Base-by-base conservation (phyloP, 495 filamentous ascomycete species). In the Halenospora varia region DNA sequence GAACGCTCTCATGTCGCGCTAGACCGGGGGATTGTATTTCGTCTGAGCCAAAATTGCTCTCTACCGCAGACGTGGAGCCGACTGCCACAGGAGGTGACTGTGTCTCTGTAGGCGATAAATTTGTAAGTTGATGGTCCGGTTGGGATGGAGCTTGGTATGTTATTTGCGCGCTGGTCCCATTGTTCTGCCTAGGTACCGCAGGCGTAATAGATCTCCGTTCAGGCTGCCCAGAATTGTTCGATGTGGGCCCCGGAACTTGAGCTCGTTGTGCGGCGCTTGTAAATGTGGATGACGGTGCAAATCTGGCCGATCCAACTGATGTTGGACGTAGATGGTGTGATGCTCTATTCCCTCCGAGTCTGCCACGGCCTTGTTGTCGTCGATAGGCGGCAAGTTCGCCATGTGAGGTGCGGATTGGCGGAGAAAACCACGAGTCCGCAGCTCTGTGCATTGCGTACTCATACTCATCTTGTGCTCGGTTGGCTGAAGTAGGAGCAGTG, bases 281-380 rank as follows among this genome's bases (percentile, higher is more conserved):
- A 25, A 51, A 23, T 24, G 1, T 50, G 47, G 18, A 23, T 49
- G 25, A 53, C 41, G 18, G n/a, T n/a, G n/a, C n/a, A n/a, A 39
- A 49, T 49, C 62, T 52, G 13, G 62, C 48, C 2, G 62, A 64
- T 11, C 62, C 58, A 18, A 61, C 59, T 6, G 62, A 65, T 1
- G 48, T 62, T 11, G 62, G 62, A 24, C 62, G 62, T 19, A 50
- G 47, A 1, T 41, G n/a, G 48, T 59, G 48, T 19, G 24, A 17
- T 10, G 60, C 51, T 20, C 60, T 47, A 25, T 25, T 52, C 25
- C 44, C 39, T 3, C 62, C 51, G 44, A 56, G 24, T 40, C 62
- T 52, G 17, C 62, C 62, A 47, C 62, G 53, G 35, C 44, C 50
- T 47, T 53, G 54, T 25, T 57, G 62, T 42, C 62, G 41, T 49